phyloP scores from a whole-genome alignment of 345 rosid genomes.

The Tarenaya hassleriana region DNA sequence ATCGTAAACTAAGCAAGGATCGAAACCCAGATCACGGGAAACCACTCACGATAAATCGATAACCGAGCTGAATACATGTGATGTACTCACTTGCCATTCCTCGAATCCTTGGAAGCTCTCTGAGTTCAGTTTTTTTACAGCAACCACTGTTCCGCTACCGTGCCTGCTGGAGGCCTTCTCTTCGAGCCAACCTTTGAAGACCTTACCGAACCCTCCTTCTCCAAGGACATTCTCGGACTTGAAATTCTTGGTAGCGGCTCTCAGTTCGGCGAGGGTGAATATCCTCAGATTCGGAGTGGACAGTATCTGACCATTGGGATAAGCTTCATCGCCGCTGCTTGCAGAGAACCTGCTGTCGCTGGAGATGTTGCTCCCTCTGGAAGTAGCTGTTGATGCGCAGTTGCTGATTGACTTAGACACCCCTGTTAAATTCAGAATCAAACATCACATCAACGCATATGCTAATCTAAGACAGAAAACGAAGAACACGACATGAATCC shows the following conservation, averaged over 20 bases:
- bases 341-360: conserved; percentile 47
- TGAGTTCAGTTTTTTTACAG: conserved; percentile 76
- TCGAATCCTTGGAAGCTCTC: conserved; percentile 82
- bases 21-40: no score
- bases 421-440: conserved; percentile 25
- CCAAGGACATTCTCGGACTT: conserved; percentile 69
- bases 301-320: conserved; percentile 56
- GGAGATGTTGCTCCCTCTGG: conserved; percentile 66
- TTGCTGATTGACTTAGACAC: conserved; percentile 55
- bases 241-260: conserved; percentile 65
- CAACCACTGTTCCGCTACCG: conserved; percentile 57
- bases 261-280: conserved; percentile 62
- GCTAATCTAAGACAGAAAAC: conserved; percentile 9
- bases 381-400: conserved; percentile 44
- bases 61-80: no score
- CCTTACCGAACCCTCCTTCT: conserved; percentile 94
- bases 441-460: conserved; percentile 4
- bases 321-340: conserved; percentile 52
- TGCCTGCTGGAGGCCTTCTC: conserved; percentile 46
- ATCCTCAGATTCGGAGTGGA: conserved; percentile 55
- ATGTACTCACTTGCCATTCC: conserved; percentile 84
- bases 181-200: conserved; percentile 90
- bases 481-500: background rate
- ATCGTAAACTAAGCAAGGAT: no score
- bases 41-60: no score